These are phyloP conservation scores for Dunaliella primolecta DNA, from an alignment of 139 green algal species.

Conservation along the genomic window DNA sequence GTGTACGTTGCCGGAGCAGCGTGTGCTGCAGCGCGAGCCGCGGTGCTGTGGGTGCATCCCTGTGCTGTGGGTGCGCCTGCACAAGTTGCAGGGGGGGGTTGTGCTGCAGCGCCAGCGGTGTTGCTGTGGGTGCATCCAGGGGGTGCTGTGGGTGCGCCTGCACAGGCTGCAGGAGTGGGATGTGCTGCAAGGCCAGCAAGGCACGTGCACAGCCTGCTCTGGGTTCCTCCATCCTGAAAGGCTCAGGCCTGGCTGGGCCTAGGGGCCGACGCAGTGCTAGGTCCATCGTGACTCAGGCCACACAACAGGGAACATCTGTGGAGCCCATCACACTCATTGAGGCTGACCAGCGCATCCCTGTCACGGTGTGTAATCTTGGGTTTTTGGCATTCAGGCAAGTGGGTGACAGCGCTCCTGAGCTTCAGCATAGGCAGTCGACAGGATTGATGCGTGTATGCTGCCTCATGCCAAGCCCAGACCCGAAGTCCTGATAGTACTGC, in stretches of 20 bases:
- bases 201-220: neutral
- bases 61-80: neutral
- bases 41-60: neutral
- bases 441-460: no score
- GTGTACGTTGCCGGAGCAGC: neutral
- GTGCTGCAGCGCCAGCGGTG: neutral
- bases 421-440: no score
- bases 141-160: neutral
- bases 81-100: neutral
- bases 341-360: constrained; percentile 28
- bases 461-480: no score
- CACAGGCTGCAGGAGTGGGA: neutral
- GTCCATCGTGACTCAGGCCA: neutral
- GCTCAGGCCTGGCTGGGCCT: neutral
- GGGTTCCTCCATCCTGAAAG: neutral
- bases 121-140: neutral
- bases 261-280: no score
- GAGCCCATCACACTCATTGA: neutral
- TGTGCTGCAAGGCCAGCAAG: neutral
- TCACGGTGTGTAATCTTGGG: constrained; percentile 27
- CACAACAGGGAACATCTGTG: neutral
- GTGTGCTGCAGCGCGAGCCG: neutral
- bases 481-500: no score
- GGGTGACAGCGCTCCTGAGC: no score
- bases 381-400: neutral